Evolutionary conservation across 1,284 basidiomycete genomes (phyloP), one percentile per base, ranked within the genome.

Genomic region (Malassezia furfur): DNA sequence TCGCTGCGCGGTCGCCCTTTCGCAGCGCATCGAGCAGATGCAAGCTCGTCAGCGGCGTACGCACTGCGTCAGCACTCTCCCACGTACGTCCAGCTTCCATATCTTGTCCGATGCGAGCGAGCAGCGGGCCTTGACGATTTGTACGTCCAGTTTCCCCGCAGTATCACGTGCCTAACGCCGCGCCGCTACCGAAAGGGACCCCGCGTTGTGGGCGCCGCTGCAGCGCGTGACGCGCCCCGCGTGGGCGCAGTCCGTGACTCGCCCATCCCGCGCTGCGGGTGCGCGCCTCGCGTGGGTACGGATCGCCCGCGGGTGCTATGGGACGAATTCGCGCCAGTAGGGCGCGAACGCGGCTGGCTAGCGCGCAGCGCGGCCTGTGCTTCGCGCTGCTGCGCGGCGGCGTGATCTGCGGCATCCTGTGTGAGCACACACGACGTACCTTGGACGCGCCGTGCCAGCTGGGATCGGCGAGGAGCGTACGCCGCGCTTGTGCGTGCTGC

Each of bases 21-120:
- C 70, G 57, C 17, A 93, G 80, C 4, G 88, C 89, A 5, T 85
- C 82, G 9, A 91, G 79, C 6, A 91, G 79, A 64, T 83, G 83
- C 65, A 89, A 85, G 77, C 87, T 85, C 3, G 70, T 85, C 84
- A 55, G 19, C 15, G 53, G 40, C 48, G 48, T 35, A 14, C 19
- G 43, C 15, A 45, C 43, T 45, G 32, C 15, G 43, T 45, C 25
- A 45, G 43, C 21, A 2, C 36, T 37, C 6, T 12, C 10, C 36
- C 11, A 37, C 36, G 11, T 37, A 37, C 36, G n/a, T 8, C 36
- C 36, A 3, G 36, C 14, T 3, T 17, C n/a, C 36, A 37, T 37
- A 34, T 34, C 32, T 28, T 3, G 25, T 10, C 32, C 32, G 32
- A 11, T 14, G 32, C 14, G 32, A 14, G 32, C 11, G 32, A 34